These are phyloP conservation scores for Solanum arcanum DNA, from an alignment of 257 asterid species.

Conservation along the genomic window DNA sequence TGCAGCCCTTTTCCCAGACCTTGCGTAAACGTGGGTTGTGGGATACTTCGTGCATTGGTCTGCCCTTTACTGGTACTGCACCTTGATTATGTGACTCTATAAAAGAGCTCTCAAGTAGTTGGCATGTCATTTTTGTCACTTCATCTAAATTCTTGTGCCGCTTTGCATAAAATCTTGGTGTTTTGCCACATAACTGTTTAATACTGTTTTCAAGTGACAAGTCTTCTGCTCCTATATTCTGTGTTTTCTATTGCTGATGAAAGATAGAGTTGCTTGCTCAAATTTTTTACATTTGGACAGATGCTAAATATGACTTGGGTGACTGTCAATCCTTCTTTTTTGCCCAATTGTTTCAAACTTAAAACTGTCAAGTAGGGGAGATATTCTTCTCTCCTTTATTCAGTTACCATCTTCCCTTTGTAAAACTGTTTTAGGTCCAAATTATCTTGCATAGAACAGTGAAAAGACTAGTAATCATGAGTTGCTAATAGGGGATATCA, in stretches of 20 bases:
- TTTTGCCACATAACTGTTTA: neutral
- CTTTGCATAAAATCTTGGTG: neutral
- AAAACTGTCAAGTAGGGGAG: neutral
- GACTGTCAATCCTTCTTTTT: neutral
- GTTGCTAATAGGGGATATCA: neutral
- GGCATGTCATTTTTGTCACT: neutral
- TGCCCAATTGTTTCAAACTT: neutral
- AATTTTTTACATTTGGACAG: neutral
- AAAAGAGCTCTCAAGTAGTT: neutral
- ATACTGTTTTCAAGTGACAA: neutral
- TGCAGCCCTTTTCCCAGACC: neutral
- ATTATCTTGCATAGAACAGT: neutral
- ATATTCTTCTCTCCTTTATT: neutral
- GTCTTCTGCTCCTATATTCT: neutral
- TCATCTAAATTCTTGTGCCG: neutral
- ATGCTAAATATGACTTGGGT: neutral
- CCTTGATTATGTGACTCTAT: neutral
- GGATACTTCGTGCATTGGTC: neutral
- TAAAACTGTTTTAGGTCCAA: neutral
- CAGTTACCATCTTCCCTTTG: neutral
- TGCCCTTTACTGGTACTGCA: neutral
- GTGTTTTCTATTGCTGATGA: neutral
- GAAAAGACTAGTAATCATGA: neutral
- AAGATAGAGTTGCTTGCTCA: neutral
- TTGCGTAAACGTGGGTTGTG: neutral